Conservation (phyloP, 306 rosid species). For the Pyrus betulifolia region DNA sequence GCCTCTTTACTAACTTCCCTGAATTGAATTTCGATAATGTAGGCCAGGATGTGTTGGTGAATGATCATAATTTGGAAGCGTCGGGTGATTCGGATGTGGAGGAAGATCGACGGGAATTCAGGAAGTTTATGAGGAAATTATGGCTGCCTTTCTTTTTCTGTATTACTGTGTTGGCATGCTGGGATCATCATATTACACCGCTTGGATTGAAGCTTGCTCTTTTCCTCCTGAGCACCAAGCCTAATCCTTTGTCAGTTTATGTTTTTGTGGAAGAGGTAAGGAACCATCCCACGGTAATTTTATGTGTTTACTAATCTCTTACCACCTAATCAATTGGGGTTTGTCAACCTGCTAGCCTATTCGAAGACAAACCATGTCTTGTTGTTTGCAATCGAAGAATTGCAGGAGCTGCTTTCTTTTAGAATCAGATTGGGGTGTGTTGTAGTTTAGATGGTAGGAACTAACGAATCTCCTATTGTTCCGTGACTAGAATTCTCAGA, state of each 20-base stretch:
- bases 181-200: constrained; percentile 35
- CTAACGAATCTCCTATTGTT: not conserved
- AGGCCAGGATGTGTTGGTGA: constrained; percentile 43
- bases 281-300: constrained; percentile 1
- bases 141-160: constrained; percentile 60
- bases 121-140: constrained; percentile 42
- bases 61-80: constrained; percentile 17
- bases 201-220: constrained; percentile 37
- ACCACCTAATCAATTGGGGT: not conserved
- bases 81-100: constrained; percentile 30
- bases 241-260: constrained; percentile 72
- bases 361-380: not conserved
- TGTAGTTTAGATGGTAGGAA: not conserved
- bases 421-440: not conserved
- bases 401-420: not conserved
- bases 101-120: constrained; percentile 21
- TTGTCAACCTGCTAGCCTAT: not conserved
- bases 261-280: constrained; percentile 58
- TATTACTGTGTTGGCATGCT: constrained; percentile 43
- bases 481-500: not conserved
- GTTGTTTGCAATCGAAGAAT: not conserved
- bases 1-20: not conserved
- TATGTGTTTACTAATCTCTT: not conserved
- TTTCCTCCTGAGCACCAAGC: constrained; percentile 64
- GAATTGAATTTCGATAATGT: constrained; percentile 10